phyloP scores from a whole-genome alignment of 495 filamentous ascomycete genomes.

The Thermothielavioides terrestris region DNA sequence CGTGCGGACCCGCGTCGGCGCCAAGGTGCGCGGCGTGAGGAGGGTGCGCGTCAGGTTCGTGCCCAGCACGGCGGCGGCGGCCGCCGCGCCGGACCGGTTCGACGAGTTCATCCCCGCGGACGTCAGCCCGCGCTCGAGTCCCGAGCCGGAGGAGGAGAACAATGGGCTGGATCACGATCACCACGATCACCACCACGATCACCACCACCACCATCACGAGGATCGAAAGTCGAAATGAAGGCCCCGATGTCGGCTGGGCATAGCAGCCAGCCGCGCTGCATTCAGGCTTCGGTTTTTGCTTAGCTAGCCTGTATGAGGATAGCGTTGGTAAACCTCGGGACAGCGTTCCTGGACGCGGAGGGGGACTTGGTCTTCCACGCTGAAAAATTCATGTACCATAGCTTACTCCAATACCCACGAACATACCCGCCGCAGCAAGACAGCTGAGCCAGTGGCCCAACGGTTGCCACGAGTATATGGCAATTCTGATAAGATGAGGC shows the following conservation, averaged over 20 bases:
- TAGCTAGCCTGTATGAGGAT: too few species aligned
- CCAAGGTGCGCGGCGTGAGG: constrained; percentile 71
- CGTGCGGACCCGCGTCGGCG: constrained; percentile 59
- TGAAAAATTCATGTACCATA: not conserved
- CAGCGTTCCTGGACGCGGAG: too few species aligned
- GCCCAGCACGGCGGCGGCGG: constrained; percentile 48
- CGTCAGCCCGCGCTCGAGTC: constrained; percentile 51
- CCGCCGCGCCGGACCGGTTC: constrained; percentile 43
- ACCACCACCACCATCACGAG: too few species aligned
- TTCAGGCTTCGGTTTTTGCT: too few species aligned
- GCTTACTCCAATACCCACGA: too few species aligned
- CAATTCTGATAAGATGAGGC: too few species aligned
- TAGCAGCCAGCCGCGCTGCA: too few species aligned
- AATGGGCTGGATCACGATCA: constrained; percentile 29
- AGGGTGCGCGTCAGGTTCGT: constrained; percentile 76
- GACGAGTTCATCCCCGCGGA: constrained; percentile 74
- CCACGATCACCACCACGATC: constrained; percentile 2
- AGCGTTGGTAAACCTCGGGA: too few species aligned
- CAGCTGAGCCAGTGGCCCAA: too few species aligned
- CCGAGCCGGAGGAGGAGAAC: constrained; percentile 55
- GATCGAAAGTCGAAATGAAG: constrained; percentile 5
- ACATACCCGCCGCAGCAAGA: too few species aligned
- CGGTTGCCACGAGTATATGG: too few species aligned
- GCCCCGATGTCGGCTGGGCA: not conserved
- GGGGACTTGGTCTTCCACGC: too few species aligned